A percentile compares a stretch with the other conserved stretches of the same genome.
These are phyloP conservation scores for Pyrenophora tritici-repentis DNA, from an alignment of 2,329 filamentous ascomycete genomes.

Conservation along the genomic window DNA sequence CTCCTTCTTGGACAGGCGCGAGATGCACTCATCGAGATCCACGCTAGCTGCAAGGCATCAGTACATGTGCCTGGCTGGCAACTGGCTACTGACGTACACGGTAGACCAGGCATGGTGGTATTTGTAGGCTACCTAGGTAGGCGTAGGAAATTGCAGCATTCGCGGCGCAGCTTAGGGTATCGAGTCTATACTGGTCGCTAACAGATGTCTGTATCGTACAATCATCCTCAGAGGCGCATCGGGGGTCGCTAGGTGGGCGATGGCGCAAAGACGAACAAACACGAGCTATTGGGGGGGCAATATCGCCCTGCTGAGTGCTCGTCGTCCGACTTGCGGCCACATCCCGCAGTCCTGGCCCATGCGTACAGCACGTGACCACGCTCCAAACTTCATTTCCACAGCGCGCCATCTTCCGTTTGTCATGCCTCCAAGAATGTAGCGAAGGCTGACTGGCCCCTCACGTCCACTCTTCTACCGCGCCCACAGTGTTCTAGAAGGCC, in stretches of 20 bases:
- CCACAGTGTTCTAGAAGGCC: not conserved
- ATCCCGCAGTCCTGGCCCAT: slow-evolving; percentile 24
- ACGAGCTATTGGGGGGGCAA: slow-evolving; percentile 18
- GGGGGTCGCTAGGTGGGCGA: slow-evolving; percentile 21
- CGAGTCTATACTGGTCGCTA: slow-evolving; percentile 45
- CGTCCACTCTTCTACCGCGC: not conserved
- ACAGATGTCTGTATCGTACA: slow-evolving; percentile 46
- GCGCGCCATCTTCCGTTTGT: slow-evolving; percentile 9
- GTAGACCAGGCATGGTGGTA: slow-evolving; percentile 56
- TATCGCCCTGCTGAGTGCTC: slow-evolving; percentile 9
- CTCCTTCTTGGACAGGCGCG: slow-evolving; percentile 94
- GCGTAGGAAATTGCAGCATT: slow-evolving; percentile 29
- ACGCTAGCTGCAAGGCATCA: slow-evolving; percentile 72
- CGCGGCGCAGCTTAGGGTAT: slow-evolving; percentile 40
- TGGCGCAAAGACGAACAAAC: slow-evolving; percentile 26
- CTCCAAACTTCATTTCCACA: slow-evolving; percentile 13
- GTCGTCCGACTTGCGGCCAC: slow-evolving; percentile 14
- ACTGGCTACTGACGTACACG: slow-evolving; percentile 48
- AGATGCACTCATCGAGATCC: slow-evolving; percentile 98
- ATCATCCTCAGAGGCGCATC: slow-evolving; percentile 48
- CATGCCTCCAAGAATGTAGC: slow-evolving; percentile 5
- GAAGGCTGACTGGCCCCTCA: not conserved
- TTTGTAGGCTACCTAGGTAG: slow-evolving; percentile 16
- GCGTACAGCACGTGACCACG: slow-evolving; percentile 23
- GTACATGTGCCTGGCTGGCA: slow-evolving; percentile 8